Conservation (phyloP, 2,329 filamentous ascomycete species). For the Hypoxylon sp. region DNA sequence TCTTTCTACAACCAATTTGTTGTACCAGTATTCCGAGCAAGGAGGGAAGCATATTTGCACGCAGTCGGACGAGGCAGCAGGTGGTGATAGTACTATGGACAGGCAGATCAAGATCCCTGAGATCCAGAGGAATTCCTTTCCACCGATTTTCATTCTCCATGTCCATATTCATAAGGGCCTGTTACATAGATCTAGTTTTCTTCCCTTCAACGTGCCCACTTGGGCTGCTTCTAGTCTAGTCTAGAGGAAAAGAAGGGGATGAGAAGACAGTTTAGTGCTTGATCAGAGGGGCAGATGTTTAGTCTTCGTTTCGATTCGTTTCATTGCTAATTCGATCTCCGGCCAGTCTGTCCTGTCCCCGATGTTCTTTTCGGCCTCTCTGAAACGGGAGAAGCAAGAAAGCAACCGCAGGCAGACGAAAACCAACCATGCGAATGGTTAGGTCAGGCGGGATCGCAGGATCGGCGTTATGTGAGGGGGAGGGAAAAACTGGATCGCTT, state of each 20-base stretch:
- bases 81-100: neutral
- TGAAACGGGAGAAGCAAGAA: constrained; percentile 2
- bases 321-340: neutral
- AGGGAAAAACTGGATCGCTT: constrained; percentile 27
- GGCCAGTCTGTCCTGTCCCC: constrained; percentile 4
- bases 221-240: constrained; percentile 9
- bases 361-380: neutral
- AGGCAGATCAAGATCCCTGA: constrained; percentile 14
- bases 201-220: constrained; percentile 9
- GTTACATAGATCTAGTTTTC: constrained; percentile 38
- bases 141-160: constrained; percentile 46
- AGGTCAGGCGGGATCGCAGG: constrained; percentile 13
- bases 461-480: constrained; percentile 38
- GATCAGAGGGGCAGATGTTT: neutral
- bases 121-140: constrained; percentile 25
- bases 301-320: constrained; percentile 9
- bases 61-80: constrained; percentile 1
- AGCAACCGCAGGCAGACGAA: constrained; percentile 8
- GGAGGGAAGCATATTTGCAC: constrained; percentile 17
- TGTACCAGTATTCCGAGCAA: constrained; percentile 26
- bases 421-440: constrained; percentile 20
- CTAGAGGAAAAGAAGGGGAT: constrained; percentile 6
- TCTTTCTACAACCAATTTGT: constrained; percentile 9
- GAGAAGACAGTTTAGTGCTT: neutral
- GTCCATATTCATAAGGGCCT: constrained; percentile 33